Percentiles rank a stretch among this genome's conserved stretches.
These are phyloP conservation scores for Mrakia gelida DNA, from an alignment of 768 basidiomycete genomes.

Conservation along the genomic window DNA sequence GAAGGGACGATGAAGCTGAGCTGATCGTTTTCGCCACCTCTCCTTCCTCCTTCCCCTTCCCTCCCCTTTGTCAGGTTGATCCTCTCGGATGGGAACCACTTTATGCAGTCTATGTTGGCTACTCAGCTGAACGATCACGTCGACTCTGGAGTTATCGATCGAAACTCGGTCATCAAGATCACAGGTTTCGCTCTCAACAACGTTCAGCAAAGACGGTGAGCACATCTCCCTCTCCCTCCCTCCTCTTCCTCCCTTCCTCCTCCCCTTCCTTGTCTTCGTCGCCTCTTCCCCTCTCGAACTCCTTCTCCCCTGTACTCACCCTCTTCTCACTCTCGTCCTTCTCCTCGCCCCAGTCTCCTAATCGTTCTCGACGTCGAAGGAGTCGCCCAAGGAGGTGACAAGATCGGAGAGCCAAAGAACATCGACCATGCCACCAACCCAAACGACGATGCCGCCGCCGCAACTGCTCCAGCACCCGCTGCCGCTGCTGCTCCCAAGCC, in stretches of 20 bases:
- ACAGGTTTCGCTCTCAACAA: conserved; percentile 75
- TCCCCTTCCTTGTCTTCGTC: neutral
- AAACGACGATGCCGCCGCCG: conserved; percentile 38
- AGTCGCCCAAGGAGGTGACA: conserved; percentile 12
- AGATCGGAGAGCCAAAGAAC: conserved; percentile 30
- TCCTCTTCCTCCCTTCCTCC: neutral
- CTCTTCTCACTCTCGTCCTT: neutral
- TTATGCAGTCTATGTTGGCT: conserved; percentile 89
- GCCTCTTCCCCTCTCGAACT: neutral
- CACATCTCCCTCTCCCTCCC: neutral
- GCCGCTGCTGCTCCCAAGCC: conserved; percentile 38
- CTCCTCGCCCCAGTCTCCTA: conserved; percentile 56
- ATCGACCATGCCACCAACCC: conserved; percentile 25
- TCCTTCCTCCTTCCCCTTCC: neutral
- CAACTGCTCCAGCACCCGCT: conserved; percentile 39
- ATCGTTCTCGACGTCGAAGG: conserved; percentile 60
- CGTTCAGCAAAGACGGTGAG: conserved; percentile 66
- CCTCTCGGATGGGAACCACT: conserved; percentile 80
- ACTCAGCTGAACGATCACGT: conserved; percentile 80
- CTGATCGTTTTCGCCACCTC: conserved; percentile 15
- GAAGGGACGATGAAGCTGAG: conserved; percentile 41
- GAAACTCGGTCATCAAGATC: conserved; percentile 64
- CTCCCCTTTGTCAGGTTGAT: conserved; percentile 56
- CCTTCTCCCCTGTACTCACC: neutral
- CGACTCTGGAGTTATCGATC: conserved; percentile 58